Evolutionary conservation across 768 basidiomycete species (phyloP).

Genomic region (Lactifluus rugatus): DNA sequence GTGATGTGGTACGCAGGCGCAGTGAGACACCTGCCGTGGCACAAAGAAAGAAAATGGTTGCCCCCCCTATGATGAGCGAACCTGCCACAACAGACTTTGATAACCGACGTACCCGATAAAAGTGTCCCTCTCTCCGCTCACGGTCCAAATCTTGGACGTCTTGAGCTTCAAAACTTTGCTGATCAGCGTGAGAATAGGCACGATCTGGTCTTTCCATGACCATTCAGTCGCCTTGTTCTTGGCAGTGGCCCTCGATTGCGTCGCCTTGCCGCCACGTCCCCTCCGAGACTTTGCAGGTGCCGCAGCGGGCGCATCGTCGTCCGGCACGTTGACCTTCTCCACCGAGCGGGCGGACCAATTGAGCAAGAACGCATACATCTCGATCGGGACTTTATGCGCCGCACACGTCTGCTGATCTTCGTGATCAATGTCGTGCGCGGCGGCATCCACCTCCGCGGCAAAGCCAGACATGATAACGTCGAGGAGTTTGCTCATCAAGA

Average conservation of each 20-base stretch:
- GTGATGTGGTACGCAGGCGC: constrained; percentile 80
- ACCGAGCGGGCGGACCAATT: constrained; percentile 81
- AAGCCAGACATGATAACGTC: constrained; percentile 80
- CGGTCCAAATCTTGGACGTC: constrained; percentile 83
- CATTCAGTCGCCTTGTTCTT: constrained; percentile 39
- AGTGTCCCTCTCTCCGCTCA: constrained; percentile 72
- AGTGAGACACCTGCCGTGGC: constrained; percentile 62
- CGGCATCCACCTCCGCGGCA: constrained; percentile 60
- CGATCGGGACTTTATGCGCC: constrained; percentile 64
- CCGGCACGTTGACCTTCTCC: constrained; percentile 60
- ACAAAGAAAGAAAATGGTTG: neutral
- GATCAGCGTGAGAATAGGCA: constrained; percentile 57
- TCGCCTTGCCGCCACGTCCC: constrained; percentile 51
- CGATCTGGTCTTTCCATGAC: constrained; percentile 75
- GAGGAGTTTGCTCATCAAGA: constrained; percentile 73
- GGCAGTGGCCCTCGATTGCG: constrained; percentile 33
- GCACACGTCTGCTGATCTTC: constrained; percentile 54
- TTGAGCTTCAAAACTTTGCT: constrained; percentile 57
- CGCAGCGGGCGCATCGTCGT: constrained; percentile 36
- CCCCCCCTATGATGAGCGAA: constrained; percentile 12
- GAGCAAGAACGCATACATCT: constrained; percentile 88
- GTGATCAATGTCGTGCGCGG: constrained; percentile 56
- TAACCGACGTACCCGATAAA: constrained; percentile 62
- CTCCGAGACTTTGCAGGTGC: constrained; percentile 42
- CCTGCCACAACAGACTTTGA: neutral